A percentile compares a stretch with the other conserved stretches of the same genome.
These are phyloP conservation scores for Penicillium expansum DNA, from an alignment of 2,329 filamentous ascomycete genomes.

Conservation along the genomic window DNA sequence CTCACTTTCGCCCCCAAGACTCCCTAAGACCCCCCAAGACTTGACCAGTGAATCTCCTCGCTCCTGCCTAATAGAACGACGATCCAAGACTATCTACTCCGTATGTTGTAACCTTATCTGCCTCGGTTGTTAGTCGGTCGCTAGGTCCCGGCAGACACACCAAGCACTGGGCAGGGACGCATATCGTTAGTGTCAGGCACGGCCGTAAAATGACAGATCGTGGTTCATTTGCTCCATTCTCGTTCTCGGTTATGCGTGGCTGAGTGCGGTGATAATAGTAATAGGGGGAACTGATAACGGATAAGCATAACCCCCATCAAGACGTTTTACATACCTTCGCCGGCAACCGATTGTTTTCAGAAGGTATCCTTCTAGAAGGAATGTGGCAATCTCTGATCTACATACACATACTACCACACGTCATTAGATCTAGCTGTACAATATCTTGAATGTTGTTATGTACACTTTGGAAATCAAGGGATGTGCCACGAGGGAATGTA, in stretches of 20 bases:
- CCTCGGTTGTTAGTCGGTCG: background rate
- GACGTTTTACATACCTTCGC: background rate
- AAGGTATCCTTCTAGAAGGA: conserved; percentile 3
- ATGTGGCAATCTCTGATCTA: background rate
- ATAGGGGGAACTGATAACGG: background rate
- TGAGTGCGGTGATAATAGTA: background rate
- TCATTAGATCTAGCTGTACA: background rate
- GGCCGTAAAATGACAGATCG: background rate
- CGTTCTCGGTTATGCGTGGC: background rate
- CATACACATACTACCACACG: background rate
- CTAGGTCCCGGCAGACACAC: background rate
- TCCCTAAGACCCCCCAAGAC: background rate
- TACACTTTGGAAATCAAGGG: background rate
- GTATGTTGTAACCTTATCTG: background rate
- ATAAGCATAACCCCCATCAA: background rate
- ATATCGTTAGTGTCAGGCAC: background rate
- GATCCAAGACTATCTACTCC: background rate
- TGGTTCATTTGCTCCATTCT: background rate
- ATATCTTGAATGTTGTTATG: background rate
- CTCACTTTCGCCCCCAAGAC: background rate
- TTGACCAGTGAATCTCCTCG: background rate
- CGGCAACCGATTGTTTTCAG: background rate
- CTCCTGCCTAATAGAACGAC: background rate
- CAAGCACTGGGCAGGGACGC: background rate
- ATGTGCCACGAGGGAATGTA: background rate